Base-by-base conservation (phyloP, 148 eudicot species). In the Diospyros lotus region DNA sequence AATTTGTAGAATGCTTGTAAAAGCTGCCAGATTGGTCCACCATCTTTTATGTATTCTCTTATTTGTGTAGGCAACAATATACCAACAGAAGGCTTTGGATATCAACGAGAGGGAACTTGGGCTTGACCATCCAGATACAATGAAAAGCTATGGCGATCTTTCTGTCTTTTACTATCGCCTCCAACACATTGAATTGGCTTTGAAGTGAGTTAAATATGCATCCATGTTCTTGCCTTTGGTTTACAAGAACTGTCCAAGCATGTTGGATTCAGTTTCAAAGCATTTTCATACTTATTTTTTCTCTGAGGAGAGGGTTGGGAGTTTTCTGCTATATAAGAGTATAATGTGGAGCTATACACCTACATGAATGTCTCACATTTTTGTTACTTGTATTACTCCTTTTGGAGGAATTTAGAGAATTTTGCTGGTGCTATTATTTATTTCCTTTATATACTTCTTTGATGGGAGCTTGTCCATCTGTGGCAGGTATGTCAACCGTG, bases 131-230 rank as follows among this genome's bases (percentile, higher is more conserved):
- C 99, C 99, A 7, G 99, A 96, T 75, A 96, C 99, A 48, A 89
- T 91, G 94, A 96, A 96, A 82, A 91, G 99, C 83, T 96, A 96
- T 43, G 99, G 99, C 61, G 99, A 96, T 91, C 99, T 96, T 76
- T 96, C 99, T 4, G 99, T 96, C 58, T 96, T 96, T 51, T 96
- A 96, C 74, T 96, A 96, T 77, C 99, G 99, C 77, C 92, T 96
- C 56, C 99, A 96, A 77, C 98, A 96, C 85, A 93, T 93, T 66
- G 95, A 96, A 73, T 80, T 96, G 85, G 99, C 99, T 17, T 79
- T 96, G 76, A 96, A 89, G 99, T 96, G 84, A 87, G 82, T 77
- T 58, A 68, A 64, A 75, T 15, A 58, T 60, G 8, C 46, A 58
- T 46, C 45, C 64, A 28, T 71, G 14, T 45, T 74, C 56, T 55